Evolutionary conservation across 176 grass and related monocot genomes (phyloP).

Genomic region (Eragrostis nindensis): DNA sequence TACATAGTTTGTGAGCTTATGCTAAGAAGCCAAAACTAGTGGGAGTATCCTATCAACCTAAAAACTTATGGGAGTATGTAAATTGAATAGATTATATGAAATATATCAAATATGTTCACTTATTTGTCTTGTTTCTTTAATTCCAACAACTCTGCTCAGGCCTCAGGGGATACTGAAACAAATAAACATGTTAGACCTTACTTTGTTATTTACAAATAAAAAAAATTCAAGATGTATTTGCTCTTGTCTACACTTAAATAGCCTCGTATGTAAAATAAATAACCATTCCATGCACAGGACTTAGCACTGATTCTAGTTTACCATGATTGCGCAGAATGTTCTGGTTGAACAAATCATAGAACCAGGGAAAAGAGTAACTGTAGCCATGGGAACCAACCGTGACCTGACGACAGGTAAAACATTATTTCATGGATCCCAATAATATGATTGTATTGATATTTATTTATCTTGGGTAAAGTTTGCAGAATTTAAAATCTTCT

Average conservation of each 20-base stretch:
- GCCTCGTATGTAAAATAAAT: constrained; percentile 24
- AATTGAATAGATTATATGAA: background rate
- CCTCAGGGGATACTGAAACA: no score
- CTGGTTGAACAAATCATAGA: constrained; percentile 77
- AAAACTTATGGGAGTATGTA: background rate
- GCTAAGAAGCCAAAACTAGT: constrained; percentile 1
- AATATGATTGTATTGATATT: constrained; percentile 24
- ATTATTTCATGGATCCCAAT: constrained; percentile 22
- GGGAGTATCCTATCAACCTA: background rate
- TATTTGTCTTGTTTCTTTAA: background rate
- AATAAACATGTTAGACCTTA: background rate
- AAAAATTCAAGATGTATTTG: constrained; percentile 17
- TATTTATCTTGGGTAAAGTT: background rate
- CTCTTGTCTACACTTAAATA: background rate
- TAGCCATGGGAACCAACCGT: constrained; percentile 86
- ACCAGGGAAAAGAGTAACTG: constrained; percentile 83
- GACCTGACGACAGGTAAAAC: constrained; percentile 69
- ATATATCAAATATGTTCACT: constrained; percentile 15
- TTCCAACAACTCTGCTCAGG: constrained; percentile 2
- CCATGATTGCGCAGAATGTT: constrained; percentile 69
- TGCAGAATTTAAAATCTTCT: constrained; percentile 22
- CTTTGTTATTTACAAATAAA: constrained; percentile 25
- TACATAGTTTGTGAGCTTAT: background rate
- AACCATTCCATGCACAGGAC: constrained; percentile 14
- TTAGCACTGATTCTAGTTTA: constrained; percentile 31